A percentile compares a stretch with the other conserved stretches of the same genome.
Conservation (phyloP, 805 yeast genomes). For the Kodamaea sagamina region DNA sequence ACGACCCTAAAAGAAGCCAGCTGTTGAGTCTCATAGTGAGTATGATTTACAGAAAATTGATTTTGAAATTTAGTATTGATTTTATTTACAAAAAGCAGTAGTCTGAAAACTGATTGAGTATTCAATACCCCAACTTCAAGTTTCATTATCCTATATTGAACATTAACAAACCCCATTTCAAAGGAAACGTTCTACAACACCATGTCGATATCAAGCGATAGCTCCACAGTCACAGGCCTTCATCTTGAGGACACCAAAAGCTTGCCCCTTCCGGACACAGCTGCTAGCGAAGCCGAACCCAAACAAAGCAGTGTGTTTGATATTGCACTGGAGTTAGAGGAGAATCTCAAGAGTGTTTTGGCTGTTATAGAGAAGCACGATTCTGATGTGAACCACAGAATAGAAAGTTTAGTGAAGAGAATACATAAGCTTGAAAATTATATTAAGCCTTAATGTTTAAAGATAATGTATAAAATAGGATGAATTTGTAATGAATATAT, state of each 20-base stretch:
- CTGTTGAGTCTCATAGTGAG: not conserved
- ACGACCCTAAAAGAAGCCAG: not conserved
- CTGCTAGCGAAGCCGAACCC: slow-evolving; percentile 4
- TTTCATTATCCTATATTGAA: no score
- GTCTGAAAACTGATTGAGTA: no score
- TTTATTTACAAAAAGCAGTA: no score
- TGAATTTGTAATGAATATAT: no score
- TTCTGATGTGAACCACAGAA: slow-evolving; percentile 26
- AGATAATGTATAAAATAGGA: no score
- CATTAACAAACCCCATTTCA: no score
- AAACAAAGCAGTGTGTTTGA: slow-evolving; percentile 25
- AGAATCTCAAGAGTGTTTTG: slow-evolving; percentile 24
- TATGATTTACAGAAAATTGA: not conserved
- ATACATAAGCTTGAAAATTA: slow-evolving; percentile 18
- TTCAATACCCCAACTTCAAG: no score
- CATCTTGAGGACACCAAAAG: not conserved
- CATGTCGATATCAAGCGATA: slow-evolving; percentile 5
- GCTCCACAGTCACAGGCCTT: slow-evolving; percentile 3
- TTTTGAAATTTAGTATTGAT: no score
- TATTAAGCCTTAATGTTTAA: not conserved
- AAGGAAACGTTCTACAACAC: no score
- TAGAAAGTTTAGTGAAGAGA: slow-evolving; percentile 27
- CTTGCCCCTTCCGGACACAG: not conserved
- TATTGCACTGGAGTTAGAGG: slow-evolving; percentile 36
- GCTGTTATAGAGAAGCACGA: slow-evolving; percentile 29